Conservation (phyloP, 2,329 filamentous ascomycete species). For the Teratosphaeria destructans region DNA sequence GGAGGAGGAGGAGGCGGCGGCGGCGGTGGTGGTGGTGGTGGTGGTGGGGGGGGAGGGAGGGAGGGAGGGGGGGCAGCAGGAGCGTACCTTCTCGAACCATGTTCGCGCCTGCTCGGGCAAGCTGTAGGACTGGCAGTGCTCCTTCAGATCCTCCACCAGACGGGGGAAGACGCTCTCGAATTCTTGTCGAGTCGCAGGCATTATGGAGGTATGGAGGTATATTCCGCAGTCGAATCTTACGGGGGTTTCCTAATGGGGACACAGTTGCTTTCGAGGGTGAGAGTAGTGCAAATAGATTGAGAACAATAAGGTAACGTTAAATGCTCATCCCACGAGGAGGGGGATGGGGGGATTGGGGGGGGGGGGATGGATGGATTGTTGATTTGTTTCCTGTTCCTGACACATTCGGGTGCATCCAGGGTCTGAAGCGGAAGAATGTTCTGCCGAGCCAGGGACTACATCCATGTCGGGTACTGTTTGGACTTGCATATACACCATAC, state of each 20-base stretch:
- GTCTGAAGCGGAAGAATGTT: neutral
- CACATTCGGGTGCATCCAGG: neutral
- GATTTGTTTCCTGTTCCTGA: neutral
- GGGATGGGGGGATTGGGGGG: no score
- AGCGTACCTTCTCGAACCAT: conserved; percentile 72
- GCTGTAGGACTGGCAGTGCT: conserved; percentile 70
- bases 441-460: neutral
- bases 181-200: conserved; percentile 69
- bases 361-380: neutral
- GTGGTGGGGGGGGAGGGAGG: neutral
- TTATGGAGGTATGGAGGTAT: conserved; percentile 19
- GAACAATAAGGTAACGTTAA: neutral
- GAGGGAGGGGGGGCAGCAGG: neutral
- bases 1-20: no score
- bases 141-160: conserved; percentile 71
- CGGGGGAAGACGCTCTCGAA: conserved; percentile 87
- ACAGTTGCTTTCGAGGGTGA: neutral
- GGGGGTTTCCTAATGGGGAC: no score
- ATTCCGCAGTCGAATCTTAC: no score
- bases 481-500: neutral
- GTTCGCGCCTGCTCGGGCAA: conserved; percentile 68
- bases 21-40: no score
- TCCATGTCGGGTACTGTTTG: neutral
- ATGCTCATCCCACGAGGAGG: neutral
- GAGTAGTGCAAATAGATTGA: neutral